Base-by-base conservation (phyloP, 1,139 yeast species). In the Scheffersomyces insectosa region DNA sequence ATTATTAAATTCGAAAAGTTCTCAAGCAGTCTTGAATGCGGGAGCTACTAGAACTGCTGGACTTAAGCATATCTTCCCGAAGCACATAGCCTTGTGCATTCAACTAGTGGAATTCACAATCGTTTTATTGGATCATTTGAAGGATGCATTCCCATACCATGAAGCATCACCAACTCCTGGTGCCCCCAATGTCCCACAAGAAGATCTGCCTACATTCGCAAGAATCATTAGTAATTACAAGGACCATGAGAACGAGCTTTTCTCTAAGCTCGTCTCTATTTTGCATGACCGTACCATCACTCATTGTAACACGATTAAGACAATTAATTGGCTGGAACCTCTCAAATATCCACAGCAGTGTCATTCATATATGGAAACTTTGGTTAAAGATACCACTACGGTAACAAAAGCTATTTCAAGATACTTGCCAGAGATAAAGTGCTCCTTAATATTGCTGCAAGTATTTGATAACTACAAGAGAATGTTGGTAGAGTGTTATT, bases 41-140 rank as follows among this genome's bases (percentile, higher is more conserved):
- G 89, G 88, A 30, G 95, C 95, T 0, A 85, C 88, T 1, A 68
- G 82, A 48, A 80, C 89, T 0, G 89, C 91, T 0, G 90, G 89
- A 0, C 68, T 87, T 43, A 82, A 80, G 52, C 90, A 85, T 55
- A 86, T 87, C 39, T 83, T 89, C 4, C 85, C 91, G 2, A 83
- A 82, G 51, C 89, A 86, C 59, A 63, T 87, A 44, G 86, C 91
- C 0, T 68, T 86, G 33, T 80, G 88, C 34, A 80, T 85, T 2
- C 90, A 86, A 49, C 62, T 78, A 63, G 55, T 74, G 66, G 64
- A 78, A 66, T 62, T 72, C 69, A 52, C 62, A 65, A 49, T 68
- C 10, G 55, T 57, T 1, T 54, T 70, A 4, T 52, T 71, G 40
- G 42, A 47, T 2, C 36, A 41, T 16, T 42, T 63, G 2, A 61